Percentiles rank a stretch among this genome's conserved stretches.
These are phyloP conservation scores for Crithidia thermophila DNA, from an alignment of 208 protist genomes.

Conservation along the genomic window DNA sequence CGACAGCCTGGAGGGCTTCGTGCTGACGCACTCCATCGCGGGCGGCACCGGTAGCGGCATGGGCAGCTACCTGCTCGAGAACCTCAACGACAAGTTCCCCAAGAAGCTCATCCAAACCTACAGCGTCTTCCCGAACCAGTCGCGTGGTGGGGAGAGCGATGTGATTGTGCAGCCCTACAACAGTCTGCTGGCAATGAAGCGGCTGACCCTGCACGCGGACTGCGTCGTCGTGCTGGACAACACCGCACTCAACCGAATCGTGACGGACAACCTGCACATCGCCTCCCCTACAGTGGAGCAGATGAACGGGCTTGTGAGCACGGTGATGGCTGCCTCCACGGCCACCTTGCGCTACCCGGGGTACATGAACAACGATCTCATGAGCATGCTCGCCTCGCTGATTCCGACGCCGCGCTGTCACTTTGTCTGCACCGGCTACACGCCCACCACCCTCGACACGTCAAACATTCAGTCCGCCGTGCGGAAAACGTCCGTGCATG, in stretches of 20 bases:
- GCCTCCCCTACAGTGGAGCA: slow-evolving; percentile 95
- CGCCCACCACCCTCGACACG: slow-evolving; percentile 95
- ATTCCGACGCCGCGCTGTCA: slow-evolving; percentile 99
- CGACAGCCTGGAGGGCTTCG: slow-evolving; percentile 99
- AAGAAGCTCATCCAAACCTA: slow-evolving; percentile 99
- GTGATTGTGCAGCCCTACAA: slow-evolving; percentile 99
- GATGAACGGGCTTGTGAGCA: slow-evolving; percentile 98
- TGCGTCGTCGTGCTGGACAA: slow-evolving; percentile 99
- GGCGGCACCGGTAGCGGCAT: slow-evolving; percentile 99
- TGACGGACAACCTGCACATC: slow-evolving; percentile 96
- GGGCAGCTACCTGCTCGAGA: slow-evolving; percentile 98
- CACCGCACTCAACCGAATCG: slow-evolving; percentile 98
- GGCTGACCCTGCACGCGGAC: slow-evolving; percentile 97
- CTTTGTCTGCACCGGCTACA: slow-evolving; percentile 99
- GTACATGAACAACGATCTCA: slow-evolving; percentile 98
- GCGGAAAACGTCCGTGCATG: slow-evolving; percentile 99
- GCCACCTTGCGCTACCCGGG: slow-evolving; percentile 99
- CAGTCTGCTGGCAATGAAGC: slow-evolving; percentile 98
- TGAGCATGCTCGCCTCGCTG: slow-evolving; percentile 97
- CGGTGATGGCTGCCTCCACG: slow-evolving; percentile 99
- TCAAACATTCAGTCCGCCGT: slow-evolving; percentile 91
- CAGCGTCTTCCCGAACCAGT: slow-evolving; percentile 98
- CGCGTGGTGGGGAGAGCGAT: slow-evolving; percentile 83
- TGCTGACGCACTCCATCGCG: slow-evolving; percentile 99
- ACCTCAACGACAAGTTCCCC: slow-evolving; percentile 97